Base-by-base conservation (phyloP, 345 rosid genomes). In the Schrenkiella parvula region DNA sequence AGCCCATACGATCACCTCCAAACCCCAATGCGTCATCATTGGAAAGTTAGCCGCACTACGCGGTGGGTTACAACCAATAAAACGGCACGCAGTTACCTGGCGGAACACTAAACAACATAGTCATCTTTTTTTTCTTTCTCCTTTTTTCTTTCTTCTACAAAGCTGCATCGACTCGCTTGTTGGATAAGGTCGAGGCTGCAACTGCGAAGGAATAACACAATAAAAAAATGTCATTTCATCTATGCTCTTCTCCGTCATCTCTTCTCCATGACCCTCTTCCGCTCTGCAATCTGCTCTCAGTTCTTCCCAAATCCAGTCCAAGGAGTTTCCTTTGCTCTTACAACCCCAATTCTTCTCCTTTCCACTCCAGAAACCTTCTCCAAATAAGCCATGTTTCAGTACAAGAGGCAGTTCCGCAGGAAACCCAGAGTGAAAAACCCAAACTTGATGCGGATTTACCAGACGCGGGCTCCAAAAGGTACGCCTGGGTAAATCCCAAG, bases 401-500 rank as follows among this genome's bases (percentile, higher is more conserved):
- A 60, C 85, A 85, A 29, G 87, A 83, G 66, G 37, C 80, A 5
- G 14, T 78, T 23, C 29, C 80, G 3, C 77, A 75, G 29, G 81
- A 82, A 60, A 39, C 65, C 65, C 65, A 60, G 22, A 61, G 14
- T 35, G 66, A 61, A 68, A 42, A 61, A 44, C 34, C 75, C 11
- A 13, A 60, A 3, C 51, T 64, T 62, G 82, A 70, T 44, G 56
- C 46, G 2, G 38, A 11, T 23, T n/a, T 35, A 67, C 82, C 84
- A 29, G 78, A 57, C n/a, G 55, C 48, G 3, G 67, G 74, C 47
- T 37, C 66, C 15, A 86, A 82, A 74, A 79, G 82, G 72, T 74
- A 81, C 81, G 75, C 80, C 46, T 89, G 97, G 97, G 91, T 93
- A 70, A 93, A 93, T 67, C 97, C 98, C 70, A 85, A 73, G 2